These are phyloP conservation scores for Suillus placidus DNA, from an alignment of 768 basidiomycete genomes.

Conservation along the genomic window DNA sequence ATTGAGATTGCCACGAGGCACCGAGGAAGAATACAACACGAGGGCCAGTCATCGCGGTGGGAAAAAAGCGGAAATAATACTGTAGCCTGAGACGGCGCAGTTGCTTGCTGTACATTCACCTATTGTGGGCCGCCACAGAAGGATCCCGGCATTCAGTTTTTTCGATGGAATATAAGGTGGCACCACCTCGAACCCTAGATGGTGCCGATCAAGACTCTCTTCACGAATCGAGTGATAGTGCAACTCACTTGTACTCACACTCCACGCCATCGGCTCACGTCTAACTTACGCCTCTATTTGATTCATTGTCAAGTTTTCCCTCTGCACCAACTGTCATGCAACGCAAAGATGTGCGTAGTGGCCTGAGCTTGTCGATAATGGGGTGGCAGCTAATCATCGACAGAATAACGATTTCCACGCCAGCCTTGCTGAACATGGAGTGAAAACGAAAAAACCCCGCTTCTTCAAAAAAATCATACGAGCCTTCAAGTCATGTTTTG, in stretches of 20 bases:
- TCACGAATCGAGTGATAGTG: not conserved
- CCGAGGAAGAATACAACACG: constrained; percentile 12
- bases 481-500: constrained; percentile 27
- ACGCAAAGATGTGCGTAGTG: constrained; percentile 9
- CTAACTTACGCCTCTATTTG: constrained; percentile 6
- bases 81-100: constrained; percentile 8
- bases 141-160: not conserved
- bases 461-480: constrained; percentile 11
- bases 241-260: constrained; percentile 1
- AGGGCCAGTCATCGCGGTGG: constrained; percentile 4
- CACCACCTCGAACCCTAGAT: not conserved
- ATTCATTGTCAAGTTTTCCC: constrained; percentile 15
- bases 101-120: constrained; percentile 3
- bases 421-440: not conserved
- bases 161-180: not conserved
- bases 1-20: constrained; percentile 11
- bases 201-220: not conserved
- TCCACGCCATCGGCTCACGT: constrained; percentile 8
- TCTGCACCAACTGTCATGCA: not conserved
- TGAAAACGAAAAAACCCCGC: constrained; percentile 15
- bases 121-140: not conserved
- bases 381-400: constrained; percentile 2
- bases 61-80: constrained; percentile 2
- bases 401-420: constrained; percentile 15
- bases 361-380: not conserved